Percentiles rank a stretch among this genome's conserved stretches.
phyloP scores from a whole-genome alignment of 768 basidiomycete species.

The Hygrocybe punicea region DNA sequence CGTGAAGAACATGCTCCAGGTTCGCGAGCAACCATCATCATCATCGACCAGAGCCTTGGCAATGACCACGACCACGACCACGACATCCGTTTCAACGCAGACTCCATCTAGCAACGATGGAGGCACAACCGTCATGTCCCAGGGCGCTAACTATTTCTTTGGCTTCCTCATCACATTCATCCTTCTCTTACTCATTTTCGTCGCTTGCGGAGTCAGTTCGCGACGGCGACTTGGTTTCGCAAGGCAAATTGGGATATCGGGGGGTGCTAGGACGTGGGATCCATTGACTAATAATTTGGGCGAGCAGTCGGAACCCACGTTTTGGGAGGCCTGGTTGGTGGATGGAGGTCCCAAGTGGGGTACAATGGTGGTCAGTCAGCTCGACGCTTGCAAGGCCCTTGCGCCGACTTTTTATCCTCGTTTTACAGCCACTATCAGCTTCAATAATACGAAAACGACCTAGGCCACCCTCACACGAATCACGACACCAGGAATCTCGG shows the following conservation, averaged over 20 bases:
- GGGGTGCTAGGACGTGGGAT: conserved; percentile 20
- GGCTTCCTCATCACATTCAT: conserved; percentile 52
- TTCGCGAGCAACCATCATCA: background rate
- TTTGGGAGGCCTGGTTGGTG: conserved; percentile 14
- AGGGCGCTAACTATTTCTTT: conserved; percentile 48
- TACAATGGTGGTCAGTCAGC: conserved; percentile 19
- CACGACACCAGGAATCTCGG: background rate
- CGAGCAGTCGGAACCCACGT: conserved; percentile 16
- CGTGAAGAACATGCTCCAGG: background rate
- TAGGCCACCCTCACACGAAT: background rate
- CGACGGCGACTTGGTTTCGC: conserved; percentile 38
- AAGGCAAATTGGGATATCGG: conserved; percentile 19
- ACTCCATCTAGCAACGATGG: background rate
- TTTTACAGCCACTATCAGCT: conserved; percentile 24
- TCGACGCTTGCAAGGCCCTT: background rate
- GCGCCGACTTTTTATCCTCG: background rate
- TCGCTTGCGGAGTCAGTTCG: conserved; percentile 49
- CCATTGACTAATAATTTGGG: conserved; percentile 8
- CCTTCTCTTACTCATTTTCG: conserved; percentile 47
- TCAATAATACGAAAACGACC: conserved; percentile 12
- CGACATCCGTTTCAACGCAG: background rate
- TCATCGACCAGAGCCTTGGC: background rate
- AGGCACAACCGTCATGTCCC: conserved; percentile 12
- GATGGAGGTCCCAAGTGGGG: conserved; percentile 11
- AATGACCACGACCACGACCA: background rate